Base-by-base conservation (phyloP, 495 filamentous ascomycete genomes). In the Neurospora sp. region DNA sequence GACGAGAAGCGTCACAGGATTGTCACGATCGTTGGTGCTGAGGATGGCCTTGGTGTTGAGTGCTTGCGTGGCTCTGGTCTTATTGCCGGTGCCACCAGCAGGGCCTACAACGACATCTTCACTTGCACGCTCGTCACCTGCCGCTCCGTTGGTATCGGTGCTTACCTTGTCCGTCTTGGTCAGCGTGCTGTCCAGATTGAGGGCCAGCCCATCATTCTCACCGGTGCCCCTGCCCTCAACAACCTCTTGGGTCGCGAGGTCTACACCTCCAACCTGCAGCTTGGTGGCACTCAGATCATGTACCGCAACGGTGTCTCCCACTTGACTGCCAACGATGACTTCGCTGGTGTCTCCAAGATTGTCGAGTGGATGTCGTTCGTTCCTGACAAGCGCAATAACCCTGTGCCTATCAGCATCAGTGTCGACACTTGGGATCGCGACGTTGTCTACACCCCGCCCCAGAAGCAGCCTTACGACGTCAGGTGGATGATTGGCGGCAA, bases 211-310 rank as follows among this genome's bases (percentile, higher is more conserved):
- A 99, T 99, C 84, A 99, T 99, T 78, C 90, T 99, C 73, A 99
- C 96, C 80, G 96, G 96, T 87, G 96, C 96, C 40, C 93, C 93
- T 75, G 96, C 96, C 71, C 92, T 99, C 83, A 99, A 99, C 89
- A 99, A 98, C 86, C 86, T 99, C 76, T 91, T 99, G 69, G 96
- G 96, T 48, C 92, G 96, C 74, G 96, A 99, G 84, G 95, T 99
- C 20, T 99, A 99, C 87, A 97, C 96, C 66, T 98, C 96, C 41
- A 99, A 99, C 88, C 83, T 99, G 74, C 96, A 99, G 86, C 92
- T 99, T 74, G 96, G 96, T 89, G 96, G 96, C 77, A 98, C 96
- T 48, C 96, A 99, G 84, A 99, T 99, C 87, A 99, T 99, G 96
- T 98, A 99, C 89, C 95, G 91, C 85, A 99, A 99, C 80, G 96